Evolutionary conservation across 106 monocot genomes (phyloP).

Genomic region (Agapanthus africanus): DNA sequence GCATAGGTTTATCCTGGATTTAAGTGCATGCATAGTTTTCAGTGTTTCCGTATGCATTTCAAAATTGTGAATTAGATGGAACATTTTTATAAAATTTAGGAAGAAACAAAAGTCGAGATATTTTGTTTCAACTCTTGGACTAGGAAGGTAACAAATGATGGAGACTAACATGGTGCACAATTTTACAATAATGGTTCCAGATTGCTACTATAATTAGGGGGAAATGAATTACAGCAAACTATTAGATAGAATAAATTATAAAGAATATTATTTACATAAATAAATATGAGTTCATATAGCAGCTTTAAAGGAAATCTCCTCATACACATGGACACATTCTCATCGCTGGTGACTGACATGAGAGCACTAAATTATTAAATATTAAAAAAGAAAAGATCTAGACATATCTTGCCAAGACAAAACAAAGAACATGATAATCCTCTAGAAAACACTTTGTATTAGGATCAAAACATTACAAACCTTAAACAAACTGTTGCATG

Average conservation of each 20-base stretch:
- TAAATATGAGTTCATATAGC: background rate
- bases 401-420: background rate
- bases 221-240: background rate
- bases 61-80: background rate
- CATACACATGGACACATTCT: background rate
- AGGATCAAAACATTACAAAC: constrained; percentile 67
- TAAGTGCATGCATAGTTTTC: background rate
- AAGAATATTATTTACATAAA: background rate
- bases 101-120: background rate
- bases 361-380: background rate
- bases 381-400: background rate
- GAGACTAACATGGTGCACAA: background rate
- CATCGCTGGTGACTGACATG: background rate
- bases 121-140: background rate
- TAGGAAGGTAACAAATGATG: background rate
- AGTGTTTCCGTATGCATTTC: background rate
- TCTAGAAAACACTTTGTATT: constrained; percentile 22
- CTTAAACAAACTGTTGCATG: constrained; percentile 50
- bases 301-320: background rate
- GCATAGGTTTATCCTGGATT: too few relatives aligned
- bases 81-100: background rate
- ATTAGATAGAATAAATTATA: background rate
- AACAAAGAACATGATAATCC: constrained; percentile 7
- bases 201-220: background rate
- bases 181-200: background rate